These are phyloP conservation scores for Lentinula novae-zelandiae DNA, from an alignment of 1,284 basidiomycete genomes.

Conservation along the genomic window DNA sequence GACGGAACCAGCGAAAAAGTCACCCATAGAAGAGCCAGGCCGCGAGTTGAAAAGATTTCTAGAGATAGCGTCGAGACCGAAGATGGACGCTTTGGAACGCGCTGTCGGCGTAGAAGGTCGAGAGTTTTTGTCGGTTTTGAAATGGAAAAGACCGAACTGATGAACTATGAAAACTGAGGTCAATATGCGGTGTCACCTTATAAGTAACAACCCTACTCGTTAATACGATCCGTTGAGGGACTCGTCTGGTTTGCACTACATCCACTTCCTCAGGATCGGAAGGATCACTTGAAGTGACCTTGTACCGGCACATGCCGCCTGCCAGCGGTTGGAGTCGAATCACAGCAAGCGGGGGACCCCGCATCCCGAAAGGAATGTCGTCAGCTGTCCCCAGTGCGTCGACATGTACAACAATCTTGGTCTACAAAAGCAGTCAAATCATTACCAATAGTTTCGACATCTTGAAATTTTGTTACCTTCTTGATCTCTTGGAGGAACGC, in stretches of 20 bases:
- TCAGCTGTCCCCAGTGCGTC: constrained; percentile 73
- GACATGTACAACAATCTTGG: constrained; percentile 84
- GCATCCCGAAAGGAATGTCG: constrained; percentile 68
- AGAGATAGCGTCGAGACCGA: constrained; percentile 82
- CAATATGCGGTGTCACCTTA: background rate
- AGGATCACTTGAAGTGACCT: constrained; percentile 68
- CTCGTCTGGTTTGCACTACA: constrained; percentile 75
- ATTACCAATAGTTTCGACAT: background rate
- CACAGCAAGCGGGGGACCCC: constrained; percentile 66
- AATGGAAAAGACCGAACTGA: constrained; percentile 82
- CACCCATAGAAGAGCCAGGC: constrained; percentile 57
- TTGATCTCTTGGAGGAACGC: constrained; percentile 70
- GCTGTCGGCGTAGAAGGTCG: constrained; percentile 78
- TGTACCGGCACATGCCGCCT: constrained; percentile 76
- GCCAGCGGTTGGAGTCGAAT: constrained; percentile 77
- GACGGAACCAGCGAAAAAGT: constrained; percentile 68
- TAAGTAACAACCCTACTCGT: constrained; percentile 58
- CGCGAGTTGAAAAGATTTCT: constrained; percentile 68
- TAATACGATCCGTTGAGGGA: constrained; percentile 69
- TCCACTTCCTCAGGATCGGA: constrained; percentile 74
- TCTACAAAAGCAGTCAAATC: constrained; percentile 39
- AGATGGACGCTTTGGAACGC: constrained; percentile 75
- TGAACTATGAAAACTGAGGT: constrained; percentile 53
- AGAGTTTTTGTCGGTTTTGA: constrained; percentile 72
- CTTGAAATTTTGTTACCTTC: constrained; percentile 50